phyloP scores from a whole-genome alignment of 176 grass and related monocot genomes.

The Oryza brachyantha region DNA sequence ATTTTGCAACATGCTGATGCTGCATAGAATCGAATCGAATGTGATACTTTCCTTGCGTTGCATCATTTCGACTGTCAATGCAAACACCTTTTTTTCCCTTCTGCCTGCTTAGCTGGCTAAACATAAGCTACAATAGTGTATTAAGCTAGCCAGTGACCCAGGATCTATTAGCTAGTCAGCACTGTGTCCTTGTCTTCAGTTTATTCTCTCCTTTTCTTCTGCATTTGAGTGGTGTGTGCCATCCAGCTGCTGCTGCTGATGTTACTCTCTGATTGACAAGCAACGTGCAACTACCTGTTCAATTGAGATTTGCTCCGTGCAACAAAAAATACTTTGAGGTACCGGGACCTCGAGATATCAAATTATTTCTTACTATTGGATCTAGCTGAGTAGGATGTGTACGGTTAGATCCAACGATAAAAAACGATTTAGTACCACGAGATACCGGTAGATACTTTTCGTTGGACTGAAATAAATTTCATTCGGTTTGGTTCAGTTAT shows the following conservation, averaged over 20 bases:
- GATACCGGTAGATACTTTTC: too few relatives aligned
- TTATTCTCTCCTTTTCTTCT: background rate
- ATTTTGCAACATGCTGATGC: background rate
- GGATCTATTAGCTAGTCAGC: background rate
- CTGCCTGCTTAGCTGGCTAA: background rate
- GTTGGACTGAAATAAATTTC: too few relatives aligned
- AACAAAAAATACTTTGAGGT: too few relatives aligned
- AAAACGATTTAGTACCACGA: too few relatives aligned
- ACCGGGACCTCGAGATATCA: too few relatives aligned
- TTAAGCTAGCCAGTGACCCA: too few relatives aligned
- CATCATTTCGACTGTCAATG: background rate
- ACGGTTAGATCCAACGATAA: too few relatives aligned
- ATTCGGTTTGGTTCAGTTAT: too few relatives aligned
- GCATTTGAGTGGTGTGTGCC: background rate
- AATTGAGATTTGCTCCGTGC: too few relatives aligned
- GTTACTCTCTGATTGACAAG: background rate
- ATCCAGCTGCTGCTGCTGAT: background rate
- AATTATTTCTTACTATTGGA: too few relatives aligned
- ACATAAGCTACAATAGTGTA: background rate
- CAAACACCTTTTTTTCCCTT: background rate
- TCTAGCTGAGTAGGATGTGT: too few relatives aligned
- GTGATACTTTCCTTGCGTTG: background rate
- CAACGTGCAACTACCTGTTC: background rate
- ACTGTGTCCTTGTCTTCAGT: background rate
- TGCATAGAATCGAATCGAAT: constrained; percentile 3